Conservation (phyloP, 78 protist species). For the Corallochytrium limacisporum region DNA sequence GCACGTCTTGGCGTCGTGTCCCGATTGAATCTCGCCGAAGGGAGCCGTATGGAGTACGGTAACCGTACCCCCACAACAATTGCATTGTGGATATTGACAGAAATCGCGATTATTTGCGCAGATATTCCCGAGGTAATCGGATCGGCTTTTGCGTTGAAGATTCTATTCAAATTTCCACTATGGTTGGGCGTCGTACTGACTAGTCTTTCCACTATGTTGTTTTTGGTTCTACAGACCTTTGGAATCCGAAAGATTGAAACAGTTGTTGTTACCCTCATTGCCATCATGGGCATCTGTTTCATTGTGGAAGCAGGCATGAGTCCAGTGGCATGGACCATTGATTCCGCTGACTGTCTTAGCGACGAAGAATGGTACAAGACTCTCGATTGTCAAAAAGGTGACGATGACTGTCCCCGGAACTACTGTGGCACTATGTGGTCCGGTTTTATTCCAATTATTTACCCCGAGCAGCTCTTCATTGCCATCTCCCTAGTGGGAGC, state of each 20-base stretch:
- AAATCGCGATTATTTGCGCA: slow-evolving; percentile 58
- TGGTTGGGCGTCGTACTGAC: background rate
- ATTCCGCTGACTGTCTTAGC: background rate
- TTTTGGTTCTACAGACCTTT: too few relatives aligned
- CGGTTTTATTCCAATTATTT: too few relatives aligned
- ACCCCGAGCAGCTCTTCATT: too few relatives aligned
- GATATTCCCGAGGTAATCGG: slow-evolving; percentile 57
- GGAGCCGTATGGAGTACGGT: slow-evolving; percentile 56
- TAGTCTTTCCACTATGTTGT: too few relatives aligned
- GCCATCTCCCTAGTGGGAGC: background rate
- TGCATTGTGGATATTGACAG: too few relatives aligned
- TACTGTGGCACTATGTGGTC: too few relatives aligned
- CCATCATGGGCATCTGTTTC: slow-evolving; percentile 8
- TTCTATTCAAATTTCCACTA: background rate
- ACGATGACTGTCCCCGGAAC: slow-evolving; percentile 5
- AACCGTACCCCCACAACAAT: slow-evolving; percentile 11
- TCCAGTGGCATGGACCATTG: slow-evolving; percentile 5
- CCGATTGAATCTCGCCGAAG: too few relatives aligned
- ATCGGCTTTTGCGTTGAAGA: background rate
- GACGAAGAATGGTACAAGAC: slow-evolving; percentile 4
- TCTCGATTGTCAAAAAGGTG: background rate
- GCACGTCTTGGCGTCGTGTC: slow-evolving; percentile 59
- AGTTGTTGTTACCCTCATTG: slow-evolving; percentile 27
- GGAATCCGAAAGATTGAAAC: slow-evolving; percentile 34
- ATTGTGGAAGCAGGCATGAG: background rate